Evolutionary conservation across 257 asterid species (phyloP).

Genomic region (Nicotiana paniculata): DNA sequence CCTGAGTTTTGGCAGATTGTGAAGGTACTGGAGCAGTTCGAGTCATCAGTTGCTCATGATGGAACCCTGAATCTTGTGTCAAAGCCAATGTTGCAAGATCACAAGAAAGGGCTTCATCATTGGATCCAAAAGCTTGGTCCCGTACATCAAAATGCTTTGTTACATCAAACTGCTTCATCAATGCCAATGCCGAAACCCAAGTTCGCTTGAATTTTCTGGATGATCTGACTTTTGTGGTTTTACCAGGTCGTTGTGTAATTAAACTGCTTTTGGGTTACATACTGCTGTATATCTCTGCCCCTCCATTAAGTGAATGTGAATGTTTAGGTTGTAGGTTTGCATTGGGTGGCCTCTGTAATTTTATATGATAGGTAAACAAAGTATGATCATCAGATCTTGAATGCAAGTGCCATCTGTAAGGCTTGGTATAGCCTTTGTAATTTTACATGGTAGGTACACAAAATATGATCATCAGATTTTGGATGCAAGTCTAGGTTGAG

Average conservation of each 20-base stretch:
- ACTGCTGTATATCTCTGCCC: conserved; percentile 6
- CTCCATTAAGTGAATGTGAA: conserved; percentile 14
- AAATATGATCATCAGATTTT: background rate
- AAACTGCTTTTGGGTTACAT: conserved; percentile 7
- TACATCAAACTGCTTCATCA: conserved; percentile 18
- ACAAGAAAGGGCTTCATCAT: conserved; percentile 56
- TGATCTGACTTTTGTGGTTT: conserved; percentile 28
- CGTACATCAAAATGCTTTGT: conserved; percentile 9
- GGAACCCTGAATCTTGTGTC: conserved; percentile 56
- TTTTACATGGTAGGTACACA: background rate
- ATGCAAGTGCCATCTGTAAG: background rate
- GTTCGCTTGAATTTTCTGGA: conserved; percentile 33
- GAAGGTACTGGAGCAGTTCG: conserved; percentile 72
- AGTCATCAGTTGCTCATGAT: conserved; percentile 44
- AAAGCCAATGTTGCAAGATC: conserved; percentile 37
- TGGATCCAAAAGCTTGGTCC: conserved; percentile 66
- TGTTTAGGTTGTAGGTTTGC: conserved; percentile 21
- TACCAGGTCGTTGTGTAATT: conserved; percentile 35
- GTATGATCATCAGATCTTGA: conserved; percentile 17
- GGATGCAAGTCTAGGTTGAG: background rate
- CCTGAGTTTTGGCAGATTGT: conserved; percentile 93
- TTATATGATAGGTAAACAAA: background rate
- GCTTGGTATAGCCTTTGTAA: background rate
- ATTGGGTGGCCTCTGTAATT: background rate
- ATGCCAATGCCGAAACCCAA: conserved; percentile 45